phyloP scores from a whole-genome alignment of 495 filamentous ascomycete species.

The Astrothelium subdiscretum region DNA sequence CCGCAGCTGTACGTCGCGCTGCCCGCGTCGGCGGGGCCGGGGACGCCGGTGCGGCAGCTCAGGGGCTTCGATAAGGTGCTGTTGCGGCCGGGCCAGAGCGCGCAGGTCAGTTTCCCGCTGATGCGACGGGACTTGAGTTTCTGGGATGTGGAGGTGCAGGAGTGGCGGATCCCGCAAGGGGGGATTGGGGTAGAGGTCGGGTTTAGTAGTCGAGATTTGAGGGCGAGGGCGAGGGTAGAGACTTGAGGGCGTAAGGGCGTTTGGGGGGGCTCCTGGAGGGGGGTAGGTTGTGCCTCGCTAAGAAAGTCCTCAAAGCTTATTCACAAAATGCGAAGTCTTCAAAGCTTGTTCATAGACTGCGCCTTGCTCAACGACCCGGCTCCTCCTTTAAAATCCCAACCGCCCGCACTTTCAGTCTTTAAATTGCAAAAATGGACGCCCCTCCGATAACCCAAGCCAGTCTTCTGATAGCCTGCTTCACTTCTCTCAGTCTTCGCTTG shows the following conservation, averaged over 20 bases:
- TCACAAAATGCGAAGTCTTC: too few relatives aligned
- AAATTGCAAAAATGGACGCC: too few relatives aligned
- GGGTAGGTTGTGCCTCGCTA: neutral
- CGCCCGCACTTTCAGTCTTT: too few relatives aligned
- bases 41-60: constrained; percentile 44
- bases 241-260: neutral
- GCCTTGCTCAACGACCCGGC: too few relatives aligned
- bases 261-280: neutral
- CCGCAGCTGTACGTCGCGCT: constrained; percentile 55
- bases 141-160: constrained; percentile 51
- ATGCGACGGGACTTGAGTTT: constrained; percentile 54
- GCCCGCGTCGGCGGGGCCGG: constrained; percentile 26
- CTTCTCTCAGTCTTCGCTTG: too few relatives aligned
- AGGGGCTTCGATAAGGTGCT: constrained; percentile 54
- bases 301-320: too few relatives aligned
- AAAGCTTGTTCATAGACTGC: too few relatives aligned
- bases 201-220: constrained; percentile 15
- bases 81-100: constrained; percentile 32
- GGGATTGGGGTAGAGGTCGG: constrained; percentile 10
- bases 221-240: neutral
- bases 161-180: constrained; percentile 34
- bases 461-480: too few relatives aligned
- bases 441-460: too few relatives aligned
- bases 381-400: too few relatives aligned
- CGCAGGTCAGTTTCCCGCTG: constrained; percentile 41